These are phyloP conservation scores for Penicillium cinerascens DNA, from an alignment of 495 filamentous ascomycete genomes.

Conservation along the genomic window DNA sequence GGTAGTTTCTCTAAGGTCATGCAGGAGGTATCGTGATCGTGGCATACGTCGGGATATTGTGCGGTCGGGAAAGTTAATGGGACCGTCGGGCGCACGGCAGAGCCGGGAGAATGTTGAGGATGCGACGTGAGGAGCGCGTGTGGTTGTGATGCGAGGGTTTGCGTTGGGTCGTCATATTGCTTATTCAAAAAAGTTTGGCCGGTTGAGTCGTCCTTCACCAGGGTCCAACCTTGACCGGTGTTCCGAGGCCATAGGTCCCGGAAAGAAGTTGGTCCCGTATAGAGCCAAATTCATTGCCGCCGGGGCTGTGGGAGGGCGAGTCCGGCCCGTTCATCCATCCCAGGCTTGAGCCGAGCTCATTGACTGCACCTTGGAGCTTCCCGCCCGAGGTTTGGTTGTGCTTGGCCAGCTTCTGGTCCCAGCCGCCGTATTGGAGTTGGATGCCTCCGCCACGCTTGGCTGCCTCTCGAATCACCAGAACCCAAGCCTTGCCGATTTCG, in stretches of 20 bases:
- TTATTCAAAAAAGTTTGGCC: neutral
- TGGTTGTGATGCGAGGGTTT: constrained; percentile 8
- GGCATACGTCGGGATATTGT: constrained; percentile 38
- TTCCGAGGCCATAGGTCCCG: constrained; percentile 68
- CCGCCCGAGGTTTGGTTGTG: constrained; percentile 87
- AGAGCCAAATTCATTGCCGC: constrained; percentile 54
- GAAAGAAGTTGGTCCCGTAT: constrained; percentile 77
- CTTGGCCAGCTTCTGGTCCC: constrained; percentile 84
- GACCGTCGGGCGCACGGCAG: constrained; percentile 17
- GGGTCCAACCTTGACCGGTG: constrained; percentile 69
- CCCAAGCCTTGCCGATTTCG: constrained; percentile 91
- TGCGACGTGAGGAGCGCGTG: constrained; percentile 6
- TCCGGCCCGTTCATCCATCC: constrained; percentile 68
- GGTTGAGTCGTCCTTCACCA: constrained; percentile 47
- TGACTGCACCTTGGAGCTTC: constrained; percentile 74
- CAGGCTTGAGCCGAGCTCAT: constrained; percentile 67
- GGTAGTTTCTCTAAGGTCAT: constrained; percentile 44
- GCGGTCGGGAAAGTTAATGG: constrained; percentile 27
- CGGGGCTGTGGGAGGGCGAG: constrained; percentile 40
- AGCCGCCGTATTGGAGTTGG: constrained; percentile 82
- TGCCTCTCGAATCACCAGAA: constrained; percentile 85
- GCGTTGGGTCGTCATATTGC: constrained; percentile 6
- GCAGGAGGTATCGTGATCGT: constrained; percentile 48
- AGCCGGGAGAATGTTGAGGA: constrained; percentile 10
- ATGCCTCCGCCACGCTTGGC: constrained; percentile 90